Conservation (phyloP, 2,329 filamentous ascomycete species). For the Keithomyces neogunnii region DNA sequence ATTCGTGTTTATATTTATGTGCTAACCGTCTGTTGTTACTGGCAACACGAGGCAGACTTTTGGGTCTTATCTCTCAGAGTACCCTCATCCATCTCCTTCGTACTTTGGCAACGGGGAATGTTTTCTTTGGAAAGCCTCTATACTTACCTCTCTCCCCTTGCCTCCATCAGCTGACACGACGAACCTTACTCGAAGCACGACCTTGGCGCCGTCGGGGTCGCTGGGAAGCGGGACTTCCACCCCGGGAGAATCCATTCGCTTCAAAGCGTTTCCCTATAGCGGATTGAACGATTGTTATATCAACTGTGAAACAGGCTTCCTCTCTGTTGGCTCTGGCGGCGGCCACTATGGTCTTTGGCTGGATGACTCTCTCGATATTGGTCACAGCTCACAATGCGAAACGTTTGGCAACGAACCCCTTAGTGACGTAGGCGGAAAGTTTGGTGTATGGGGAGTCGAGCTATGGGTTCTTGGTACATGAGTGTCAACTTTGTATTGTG, state of each 20-base stretch:
- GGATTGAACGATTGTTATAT: slow-evolving; percentile 97
- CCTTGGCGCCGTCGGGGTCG: slow-evolving; percentile 18
- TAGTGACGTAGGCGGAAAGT: slow-evolving; percentile 88
- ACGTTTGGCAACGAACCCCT: slow-evolving; percentile 94
- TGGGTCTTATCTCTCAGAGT: slow-evolving; percentile 87
- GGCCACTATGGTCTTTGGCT: slow-evolving; percentile 93
- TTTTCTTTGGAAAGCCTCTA: slow-evolving; percentile 59
- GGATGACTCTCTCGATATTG: slow-evolving; percentile 74
- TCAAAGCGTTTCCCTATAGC: slow-evolving; percentile 95
- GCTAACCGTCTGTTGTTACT: slow-evolving; percentile 2
- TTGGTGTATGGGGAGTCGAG: slow-evolving; percentile 84
- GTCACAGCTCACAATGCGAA: slow-evolving; percentile 73
- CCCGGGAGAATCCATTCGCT: slow-evolving; percentile 66
- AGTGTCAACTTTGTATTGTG: slow-evolving; percentile 1
- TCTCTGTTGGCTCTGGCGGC: slow-evolving; percentile 81
- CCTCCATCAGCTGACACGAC: slow-evolving; percentile 45
- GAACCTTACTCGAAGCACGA: slow-evolving; percentile 33
- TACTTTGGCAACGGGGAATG: slow-evolving; percentile 97
- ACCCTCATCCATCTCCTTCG: slow-evolving; percentile 68
- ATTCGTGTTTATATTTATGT: not conserved
- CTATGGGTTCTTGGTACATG: slow-evolving; percentile 76
- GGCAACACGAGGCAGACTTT: slow-evolving; percentile 50
- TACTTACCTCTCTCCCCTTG: slow-evolving; percentile 43
- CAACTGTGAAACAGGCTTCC: slow-evolving; percentile 75
- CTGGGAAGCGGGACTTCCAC: slow-evolving; percentile 15